These are phyloP conservation scores for Oleoguttula mirabilis DNA, from an alignment of 495 filamentous ascomycete species.

Conservation along the genomic window DNA sequence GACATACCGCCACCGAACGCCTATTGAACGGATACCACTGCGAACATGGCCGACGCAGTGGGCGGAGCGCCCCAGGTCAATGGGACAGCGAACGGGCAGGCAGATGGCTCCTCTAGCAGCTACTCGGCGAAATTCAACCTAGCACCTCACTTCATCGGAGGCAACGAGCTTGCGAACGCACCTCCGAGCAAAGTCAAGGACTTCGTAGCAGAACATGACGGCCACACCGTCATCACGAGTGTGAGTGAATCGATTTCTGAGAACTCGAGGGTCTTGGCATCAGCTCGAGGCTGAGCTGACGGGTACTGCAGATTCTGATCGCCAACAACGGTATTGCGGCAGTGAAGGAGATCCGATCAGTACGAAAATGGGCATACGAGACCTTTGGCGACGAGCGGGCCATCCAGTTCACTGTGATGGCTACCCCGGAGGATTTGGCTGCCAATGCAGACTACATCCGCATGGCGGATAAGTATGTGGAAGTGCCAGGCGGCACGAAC, in stretches of 20 bases:
- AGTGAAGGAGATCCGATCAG: conserved; percentile 96
- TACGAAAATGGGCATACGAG: conserved; percentile 99
- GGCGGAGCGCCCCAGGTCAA: conserved; percentile 17
- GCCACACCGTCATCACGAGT: conserved; percentile 95
- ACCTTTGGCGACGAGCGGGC: conserved; percentile 95
- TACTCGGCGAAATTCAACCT: conserved; percentile 69
- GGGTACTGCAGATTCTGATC: conserved; percentile 66
- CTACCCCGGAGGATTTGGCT: conserved; percentile 94
- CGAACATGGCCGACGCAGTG: conserved; percentile 17
- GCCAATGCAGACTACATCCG: conserved; percentile 99
- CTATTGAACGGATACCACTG: not conserved
- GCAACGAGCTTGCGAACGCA: conserved; percentile 72
- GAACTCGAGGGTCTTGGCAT: not conserved
- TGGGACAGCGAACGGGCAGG: conserved; percentile 22
- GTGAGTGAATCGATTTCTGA: conserved; percentile 46
- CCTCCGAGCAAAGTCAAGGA: conserved; percentile 76
- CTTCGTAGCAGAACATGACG: conserved; percentile 78
- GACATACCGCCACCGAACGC: too few relatives aligned
- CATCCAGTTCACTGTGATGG: conserved; percentile 99
- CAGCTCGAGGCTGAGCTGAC: not conserved
- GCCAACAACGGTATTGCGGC: conserved; percentile 99
- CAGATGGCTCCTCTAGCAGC: conserved; percentile 45
- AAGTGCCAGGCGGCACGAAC: conserved; percentile 97
- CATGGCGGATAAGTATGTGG: conserved; percentile 98
- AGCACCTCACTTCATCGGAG: conserved; percentile 88